Evolutionary conservation across 306 rosid species (phyloP).

Genomic region (Quercus rubra): DNA sequence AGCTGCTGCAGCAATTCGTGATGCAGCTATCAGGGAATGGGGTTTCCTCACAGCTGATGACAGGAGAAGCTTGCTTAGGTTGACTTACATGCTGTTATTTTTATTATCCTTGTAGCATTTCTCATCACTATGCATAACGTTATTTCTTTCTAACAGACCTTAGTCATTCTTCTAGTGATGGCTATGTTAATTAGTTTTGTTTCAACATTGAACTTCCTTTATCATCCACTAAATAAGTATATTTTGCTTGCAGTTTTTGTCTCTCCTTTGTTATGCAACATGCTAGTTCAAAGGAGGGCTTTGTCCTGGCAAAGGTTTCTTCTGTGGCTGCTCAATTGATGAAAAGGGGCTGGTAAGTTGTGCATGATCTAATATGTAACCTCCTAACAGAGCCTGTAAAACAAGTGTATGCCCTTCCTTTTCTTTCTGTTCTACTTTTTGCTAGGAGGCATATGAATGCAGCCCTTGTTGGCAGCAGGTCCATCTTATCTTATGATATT

Average conservation of each 20-base stretch:
- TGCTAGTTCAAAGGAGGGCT: slow-evolving; percentile 73
- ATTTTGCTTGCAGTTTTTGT: slow-evolving; percentile 75
- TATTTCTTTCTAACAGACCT: background rate
- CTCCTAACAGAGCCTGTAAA: background rate
- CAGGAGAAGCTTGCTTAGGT: slow-evolving; percentile 84
- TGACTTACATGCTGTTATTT: background rate
- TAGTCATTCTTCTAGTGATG: background rate
- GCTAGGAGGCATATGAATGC: background rate
- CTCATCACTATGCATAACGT: background rate
- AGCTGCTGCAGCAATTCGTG: slow-evolving; percentile 87
- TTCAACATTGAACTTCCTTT: slow-evolving; percentile 3
- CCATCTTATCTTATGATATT: background rate
- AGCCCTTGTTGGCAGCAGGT: background rate
- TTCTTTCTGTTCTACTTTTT: background rate
- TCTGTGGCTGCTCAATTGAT: slow-evolving; percentile 91
- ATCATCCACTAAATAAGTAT: slow-evolving; percentile 24
- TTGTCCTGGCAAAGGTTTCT: slow-evolving; percentile 85
- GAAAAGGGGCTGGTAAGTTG: slow-evolving; percentile 94
- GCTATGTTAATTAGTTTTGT: background rate
- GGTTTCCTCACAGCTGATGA: slow-evolving; percentile 63
- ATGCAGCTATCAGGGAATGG: slow-evolving; percentile 98
- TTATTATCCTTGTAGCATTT: background rate
- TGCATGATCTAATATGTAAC: background rate
- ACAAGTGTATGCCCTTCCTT: background rate
- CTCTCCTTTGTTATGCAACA: slow-evolving; percentile 75